Evolutionary conservation across 148 eudicot species (phyloP).

Genomic region (Rhododendron kiyosumense): DNA sequence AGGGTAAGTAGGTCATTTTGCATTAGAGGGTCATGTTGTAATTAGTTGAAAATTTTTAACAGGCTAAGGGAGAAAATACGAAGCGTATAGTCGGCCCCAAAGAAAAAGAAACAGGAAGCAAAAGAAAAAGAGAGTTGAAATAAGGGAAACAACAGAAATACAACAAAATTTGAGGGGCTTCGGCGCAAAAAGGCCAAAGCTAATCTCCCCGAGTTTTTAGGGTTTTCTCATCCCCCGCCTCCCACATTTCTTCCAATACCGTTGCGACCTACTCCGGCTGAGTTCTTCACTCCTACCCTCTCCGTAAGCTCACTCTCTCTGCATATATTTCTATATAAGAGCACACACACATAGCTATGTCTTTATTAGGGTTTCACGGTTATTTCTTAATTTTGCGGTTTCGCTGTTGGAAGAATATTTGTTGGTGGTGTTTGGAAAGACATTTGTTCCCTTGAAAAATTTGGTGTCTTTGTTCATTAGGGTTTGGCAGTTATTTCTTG

Average conservation of each 20-base stretch:
- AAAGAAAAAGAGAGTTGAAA: not conserved
- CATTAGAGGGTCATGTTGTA: too few relatives aligned
- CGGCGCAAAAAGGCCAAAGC: not conserved
- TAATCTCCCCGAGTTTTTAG: constrained; percentile 9
- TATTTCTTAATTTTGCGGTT: too few relatives aligned
- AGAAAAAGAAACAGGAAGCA: too few relatives aligned
- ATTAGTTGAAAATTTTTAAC: too few relatives aligned
- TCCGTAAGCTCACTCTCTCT: constrained; percentile 2
- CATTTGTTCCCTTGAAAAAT: not conserved
- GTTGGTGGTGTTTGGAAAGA: not conserved
- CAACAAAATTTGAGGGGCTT: not conserved
- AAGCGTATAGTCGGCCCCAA: too few relatives aligned
- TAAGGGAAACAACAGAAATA: not conserved
- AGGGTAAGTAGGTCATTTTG: too few relatives aligned
- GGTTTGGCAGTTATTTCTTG: not conserved
- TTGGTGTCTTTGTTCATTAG: not conserved
- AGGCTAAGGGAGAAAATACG: too few relatives aligned
- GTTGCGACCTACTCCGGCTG: not conserved
- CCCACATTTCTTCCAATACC: not conserved
- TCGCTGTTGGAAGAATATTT: too few relatives aligned
- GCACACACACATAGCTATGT: not conserved
- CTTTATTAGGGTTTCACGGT: not conserved
- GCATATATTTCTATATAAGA: too few relatives aligned
- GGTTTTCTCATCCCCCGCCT: constrained; percentile 2
- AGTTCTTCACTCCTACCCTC: not conserved